Percentiles rank a stretch among this genome's conserved stretches.
Evolutionary conservation across 2,329 filamentous ascomycete genomes (phyloP).

Genomic region (Beauveria asiatica): DNA sequence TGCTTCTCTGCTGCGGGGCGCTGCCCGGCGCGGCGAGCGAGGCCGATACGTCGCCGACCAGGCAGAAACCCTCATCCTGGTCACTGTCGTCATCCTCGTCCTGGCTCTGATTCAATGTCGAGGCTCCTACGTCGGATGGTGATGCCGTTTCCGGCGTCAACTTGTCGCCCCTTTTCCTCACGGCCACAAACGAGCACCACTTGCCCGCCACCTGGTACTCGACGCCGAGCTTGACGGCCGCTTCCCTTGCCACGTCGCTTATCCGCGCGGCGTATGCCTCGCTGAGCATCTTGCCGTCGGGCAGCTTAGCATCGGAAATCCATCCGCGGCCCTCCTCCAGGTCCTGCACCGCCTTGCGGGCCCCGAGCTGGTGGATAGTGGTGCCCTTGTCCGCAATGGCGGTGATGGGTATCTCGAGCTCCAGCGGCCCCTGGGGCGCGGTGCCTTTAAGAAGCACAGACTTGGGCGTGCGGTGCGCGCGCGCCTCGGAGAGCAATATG

Average conservation of each 20-base stretch:
- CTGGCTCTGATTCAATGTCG: neutral
- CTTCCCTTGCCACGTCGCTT: slow-evolving; percentile 52
- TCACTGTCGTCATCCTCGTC: neutral
- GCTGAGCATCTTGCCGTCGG: slow-evolving; percentile 34
- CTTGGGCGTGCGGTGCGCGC: slow-evolving; percentile 31
- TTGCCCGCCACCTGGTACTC: slow-evolving; percentile 59
- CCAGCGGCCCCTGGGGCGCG: slow-evolving; percentile 48
- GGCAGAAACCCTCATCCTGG: neutral
- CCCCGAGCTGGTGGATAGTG: slow-evolving; percentile 63
- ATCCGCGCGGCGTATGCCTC: slow-evolving; percentile 42
- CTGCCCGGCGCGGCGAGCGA: neutral
- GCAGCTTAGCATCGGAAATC: slow-evolving; percentile 43
- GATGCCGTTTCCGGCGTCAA: neutral
- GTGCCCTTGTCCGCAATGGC: slow-evolving; percentile 34
- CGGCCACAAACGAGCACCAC: slow-evolving; percentile 66
- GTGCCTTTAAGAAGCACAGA: slow-evolving; percentile 51
- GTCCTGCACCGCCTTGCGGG: slow-evolving; percentile 58
- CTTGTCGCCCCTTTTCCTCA: slow-evolving; percentile 20
- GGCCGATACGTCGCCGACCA: neutral
- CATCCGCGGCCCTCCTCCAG: slow-evolving; percentile 64
- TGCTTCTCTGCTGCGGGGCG: neutral
- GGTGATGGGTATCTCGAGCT: slow-evolving; percentile 56
- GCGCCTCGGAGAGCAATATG: slow-evolving; percentile 49
- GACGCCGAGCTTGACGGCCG: slow-evolving; percentile 57
- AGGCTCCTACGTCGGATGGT: neutral